Base-by-base conservation (phyloP, 371 early-diverging fungal genomes). In the Syncephalastrum racemosum region DNA sequence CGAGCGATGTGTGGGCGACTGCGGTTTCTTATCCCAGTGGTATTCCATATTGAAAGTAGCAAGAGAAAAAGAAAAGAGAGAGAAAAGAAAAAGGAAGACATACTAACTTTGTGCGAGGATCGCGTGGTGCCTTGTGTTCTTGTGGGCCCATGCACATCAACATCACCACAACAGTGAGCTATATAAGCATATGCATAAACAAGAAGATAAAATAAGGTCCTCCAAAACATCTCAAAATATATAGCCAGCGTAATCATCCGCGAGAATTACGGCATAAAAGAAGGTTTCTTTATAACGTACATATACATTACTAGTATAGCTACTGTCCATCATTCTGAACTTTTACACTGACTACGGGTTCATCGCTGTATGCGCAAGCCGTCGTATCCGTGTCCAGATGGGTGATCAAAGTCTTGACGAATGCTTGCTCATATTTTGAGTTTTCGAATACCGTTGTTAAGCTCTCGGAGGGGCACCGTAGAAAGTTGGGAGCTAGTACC, bases 401-500 rank as follows among this genome's bases (percentile, higher is more conserved):
- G 16, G 58, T 60, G 16, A 78, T 63, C 20, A 78, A 46, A n/a
- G 73, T 75, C 23, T 64, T 62, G 23, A 78, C 27, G 50, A 78
- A 78, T 10, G 71, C 68, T 51, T 78, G 78, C 63, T 85, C 88
- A 52, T 75, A 85, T 67, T 92, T 89, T 19, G 92, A 87, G 56
- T 88, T 88, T 64, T 91, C 90, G 63, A 94, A 88, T 25, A 89
- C 87, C 6, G 81, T 72, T 16, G 81, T 81, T 23, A 90, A 82
- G 58, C 85, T 81, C 50, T 86, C 89, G 54, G 82, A 80, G 10
- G 97, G 96, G 62, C 93, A 93, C 25, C 97, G 79, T 50, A 98
- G 73, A 53, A 97, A 88, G 43, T 90, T 91, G 12, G 97, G 98
- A 3, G 95, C 96, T 75, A 96, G 96, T 12, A 98, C 95, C 87